Base-by-base conservation (phyloP, 2,329 filamentous ascomycete species). In the Cordyceps tenuipes region DNA sequence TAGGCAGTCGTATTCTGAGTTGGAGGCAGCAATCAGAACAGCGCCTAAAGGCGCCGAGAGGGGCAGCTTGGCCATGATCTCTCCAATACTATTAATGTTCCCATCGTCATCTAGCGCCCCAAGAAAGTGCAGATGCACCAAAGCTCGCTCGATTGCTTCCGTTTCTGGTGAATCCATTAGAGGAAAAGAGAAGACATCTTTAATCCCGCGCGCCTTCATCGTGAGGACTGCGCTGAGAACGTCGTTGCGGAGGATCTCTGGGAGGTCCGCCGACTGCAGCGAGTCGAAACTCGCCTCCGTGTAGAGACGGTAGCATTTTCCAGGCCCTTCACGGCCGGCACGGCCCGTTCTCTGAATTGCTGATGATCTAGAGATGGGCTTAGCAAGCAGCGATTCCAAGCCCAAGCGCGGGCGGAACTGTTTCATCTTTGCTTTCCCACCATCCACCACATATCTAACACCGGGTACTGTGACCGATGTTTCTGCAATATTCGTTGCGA, bases 401-500 rank as follows among this genome's bases (percentile, higher is more conserved):
- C 91, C 92, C 0, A 97, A 80, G 0, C 87, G 82, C 17, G 88
- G 84, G 15, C 92, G 87, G 70, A 91, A 99, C 65, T 96, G 89
- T 74, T 97, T 97, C 64, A 95, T 83, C 71, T 99, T 99, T 9
- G 89, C 90, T 68, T 97, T 97, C 50, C 94, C 94, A 59, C 89
- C 89, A 69, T 99, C 94, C 21, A 99, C 82, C 10, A 99, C 93
- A 66, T 89, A 94, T 5, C 90, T 85, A 7, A 99, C 91, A 2
- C 94, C 94, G 0, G 93, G 89, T 0, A 99, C 92, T 0, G 94
- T 99, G 62, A 99, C 89, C 1, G 94, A 97, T 0, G 94, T 97
- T 72, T 99, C 94, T n/a, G 94, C 94, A 67, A 99, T 97, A 68
- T 99, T 99, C 15, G 94, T 99, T 0, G 92, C 88, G 0, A 99